Conservation (phyloP, 306 rosid species). For the Malus orientalis region DNA sequence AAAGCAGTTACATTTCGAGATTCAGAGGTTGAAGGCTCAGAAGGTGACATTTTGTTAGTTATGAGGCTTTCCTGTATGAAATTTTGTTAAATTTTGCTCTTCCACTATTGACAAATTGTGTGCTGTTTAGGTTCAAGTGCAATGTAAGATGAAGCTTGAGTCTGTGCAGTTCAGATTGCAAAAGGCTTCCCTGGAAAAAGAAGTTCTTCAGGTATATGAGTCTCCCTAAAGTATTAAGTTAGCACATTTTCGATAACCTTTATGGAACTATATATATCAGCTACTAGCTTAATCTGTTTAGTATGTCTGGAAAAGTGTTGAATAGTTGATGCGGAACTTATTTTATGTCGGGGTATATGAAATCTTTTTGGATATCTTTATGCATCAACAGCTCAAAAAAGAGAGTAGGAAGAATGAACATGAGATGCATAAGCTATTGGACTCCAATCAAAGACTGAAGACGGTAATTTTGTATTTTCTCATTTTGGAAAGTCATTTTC, state of each 20-base stretch:
- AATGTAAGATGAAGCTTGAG: conserved; percentile 74
- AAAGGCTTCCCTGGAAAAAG: conserved; percentile 71
- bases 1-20: conserved; percentile 53
- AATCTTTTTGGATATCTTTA: neutral
- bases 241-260: neutral
- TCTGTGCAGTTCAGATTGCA: conserved; percentile 65
- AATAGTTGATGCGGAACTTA: neutral
- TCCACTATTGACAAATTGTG: neutral
- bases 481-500: neutral
- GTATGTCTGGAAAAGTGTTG: neutral
- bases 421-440: conserved; percentile 51
- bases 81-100: neutral
- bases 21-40: conserved; percentile 76
- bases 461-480: conserved; percentile 31
- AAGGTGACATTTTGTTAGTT: conserved; percentile 42
- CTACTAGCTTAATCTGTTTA: neutral
- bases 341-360: neutral
- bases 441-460: conserved; percentile 69
- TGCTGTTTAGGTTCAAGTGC: conserved; percentile 68
- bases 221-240: neutral
- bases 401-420: conserved; percentile 50
- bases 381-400: conserved; percentile 66
- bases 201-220: conserved; percentile 64
- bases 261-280: neutral
- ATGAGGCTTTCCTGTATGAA: neutral